Conservation (phyloP, 352 stramenopile genomes). For the Aphanomyces invadans region DNA sequence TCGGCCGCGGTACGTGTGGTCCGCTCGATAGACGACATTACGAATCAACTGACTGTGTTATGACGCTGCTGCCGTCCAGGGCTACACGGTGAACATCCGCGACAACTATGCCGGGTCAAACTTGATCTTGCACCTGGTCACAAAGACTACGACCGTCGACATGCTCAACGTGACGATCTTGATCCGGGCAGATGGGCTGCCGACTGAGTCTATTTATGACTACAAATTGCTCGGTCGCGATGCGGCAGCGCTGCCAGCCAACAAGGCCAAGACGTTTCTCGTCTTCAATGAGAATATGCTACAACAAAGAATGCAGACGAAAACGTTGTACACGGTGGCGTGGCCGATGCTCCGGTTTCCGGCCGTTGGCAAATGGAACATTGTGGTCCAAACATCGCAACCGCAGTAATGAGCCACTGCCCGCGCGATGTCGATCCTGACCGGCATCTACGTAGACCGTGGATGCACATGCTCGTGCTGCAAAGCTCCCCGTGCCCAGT, state of each 20-base stretch:
- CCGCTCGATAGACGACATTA: too few species aligned
- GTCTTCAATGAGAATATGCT: not conserved
- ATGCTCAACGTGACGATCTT: not conserved
- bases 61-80: not conserved
- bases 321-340: not conserved
- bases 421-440: too few species aligned
- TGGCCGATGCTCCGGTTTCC: constrained; percentile 14
- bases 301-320: not conserved
- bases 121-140: not conserved
- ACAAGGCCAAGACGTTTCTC: not conserved
- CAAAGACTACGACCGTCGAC: not conserved
- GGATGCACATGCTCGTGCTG: not conserved
- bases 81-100: not conserved
- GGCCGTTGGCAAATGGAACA: constrained; percentile 10
- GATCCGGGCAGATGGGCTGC: not conserved
- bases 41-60: too few species aligned
- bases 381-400: not conserved
- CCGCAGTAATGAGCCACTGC: not conserved
- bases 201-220: not conserved
- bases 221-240: not conserved
- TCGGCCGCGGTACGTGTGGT: not conserved
- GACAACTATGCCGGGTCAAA: not conserved
- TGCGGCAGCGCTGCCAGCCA: not conserved
- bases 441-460: constrained; percentile 13
- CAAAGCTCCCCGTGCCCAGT: not conserved